Evolutionary conservation across 305 asterid genomes (phyloP).

Genomic region (Fraxinus greggii): DNA sequence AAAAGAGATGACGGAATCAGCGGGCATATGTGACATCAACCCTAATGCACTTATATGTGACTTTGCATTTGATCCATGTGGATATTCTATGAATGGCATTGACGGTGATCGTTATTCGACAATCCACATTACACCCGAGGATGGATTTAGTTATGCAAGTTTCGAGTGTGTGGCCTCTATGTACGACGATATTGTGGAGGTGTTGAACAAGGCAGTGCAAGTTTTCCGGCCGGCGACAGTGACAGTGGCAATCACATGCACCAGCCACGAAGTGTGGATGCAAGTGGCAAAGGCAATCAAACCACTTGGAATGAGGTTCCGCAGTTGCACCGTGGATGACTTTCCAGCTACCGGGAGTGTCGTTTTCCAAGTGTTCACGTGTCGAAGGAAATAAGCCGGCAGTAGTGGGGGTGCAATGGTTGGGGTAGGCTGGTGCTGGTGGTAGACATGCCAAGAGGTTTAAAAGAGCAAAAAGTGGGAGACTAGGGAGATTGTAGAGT

Average conservation of each 20-base stretch:
- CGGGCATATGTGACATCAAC: constrained; percentile 61
- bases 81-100: constrained; percentile 91
- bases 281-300: constrained; percentile 57
- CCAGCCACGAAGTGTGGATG: constrained; percentile 51
- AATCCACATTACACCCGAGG: constrained; percentile 95
- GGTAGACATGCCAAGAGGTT: constrained; percentile 26
- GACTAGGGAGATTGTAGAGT: constrained; percentile 32
- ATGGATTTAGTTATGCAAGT: constrained; percentile 92
- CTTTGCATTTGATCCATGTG: constrained; percentile 90
- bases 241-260: constrained; percentile 67
- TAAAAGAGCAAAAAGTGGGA: constrained; percentile 29
- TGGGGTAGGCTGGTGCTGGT: constrained; percentile 7
- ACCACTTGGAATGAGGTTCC: constrained; percentile 71
- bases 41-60: constrained; percentile 68
- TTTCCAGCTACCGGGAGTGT: constrained; percentile 65
- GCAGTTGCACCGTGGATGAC: constrained; percentile 65
- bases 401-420: not conserved
- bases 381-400: constrained; percentile 46
- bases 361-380: constrained; percentile 62
- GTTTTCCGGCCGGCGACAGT: constrained; percentile 68
- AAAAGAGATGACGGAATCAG: constrained; percentile 65
- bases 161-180: constrained; percentile 71
- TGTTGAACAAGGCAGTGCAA: constrained; percentile 56
- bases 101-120: constrained; percentile 80
- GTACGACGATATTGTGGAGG: constrained; percentile 41